These are phyloP conservation scores for Favolaschia claudopus DNA, from an alignment of 768 basidiomycete genomes.

Conservation along the genomic window DNA sequence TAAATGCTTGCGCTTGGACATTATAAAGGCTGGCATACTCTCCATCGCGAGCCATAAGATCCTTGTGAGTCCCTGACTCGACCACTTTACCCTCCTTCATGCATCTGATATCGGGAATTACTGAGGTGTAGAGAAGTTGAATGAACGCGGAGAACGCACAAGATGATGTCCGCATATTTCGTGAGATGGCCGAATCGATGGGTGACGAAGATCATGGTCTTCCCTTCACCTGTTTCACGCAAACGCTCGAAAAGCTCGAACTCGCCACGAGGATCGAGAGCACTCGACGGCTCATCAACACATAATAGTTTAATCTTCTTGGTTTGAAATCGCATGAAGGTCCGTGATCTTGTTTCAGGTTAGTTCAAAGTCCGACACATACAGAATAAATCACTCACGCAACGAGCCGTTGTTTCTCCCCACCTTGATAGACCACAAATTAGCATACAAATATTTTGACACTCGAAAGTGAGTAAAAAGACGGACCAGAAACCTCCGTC, in stretches of 20 bases:
- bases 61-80: conserved; percentile 21
- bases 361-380: neutral
- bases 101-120: conserved; percentile 16
- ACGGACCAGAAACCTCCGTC: conserved; percentile 3
- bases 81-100: conserved; percentile 26
- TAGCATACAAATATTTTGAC: too few relatives aligned
- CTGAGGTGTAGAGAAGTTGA: neutral
- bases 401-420: conserved; percentile 15
- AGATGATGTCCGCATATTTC: conserved; percentile 25
- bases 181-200: conserved; percentile 27
- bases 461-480: too few relatives aligned
- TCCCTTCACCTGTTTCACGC: neutral
- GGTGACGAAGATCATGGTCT: conserved; percentile 28
- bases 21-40: conserved; percentile 30
- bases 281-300: conserved; percentile 15
- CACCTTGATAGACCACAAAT: neutral
- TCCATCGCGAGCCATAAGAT: conserved; percentile 15
- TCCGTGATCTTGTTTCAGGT: conserved; percentile 3
- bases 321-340: conserved; percentile 21
- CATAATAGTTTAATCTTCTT: conserved; percentile 12
- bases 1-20: conserved; percentile 40
- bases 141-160: conserved; percentile 9
- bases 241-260: conserved; percentile 13
- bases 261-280: conserved; percentile 18
- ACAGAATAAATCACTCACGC: neutral